These are phyloP conservation scores for Leccinum sublutescens DNA, from an alignment of 768 basidiomycete species.

Conservation along the genomic window DNA sequence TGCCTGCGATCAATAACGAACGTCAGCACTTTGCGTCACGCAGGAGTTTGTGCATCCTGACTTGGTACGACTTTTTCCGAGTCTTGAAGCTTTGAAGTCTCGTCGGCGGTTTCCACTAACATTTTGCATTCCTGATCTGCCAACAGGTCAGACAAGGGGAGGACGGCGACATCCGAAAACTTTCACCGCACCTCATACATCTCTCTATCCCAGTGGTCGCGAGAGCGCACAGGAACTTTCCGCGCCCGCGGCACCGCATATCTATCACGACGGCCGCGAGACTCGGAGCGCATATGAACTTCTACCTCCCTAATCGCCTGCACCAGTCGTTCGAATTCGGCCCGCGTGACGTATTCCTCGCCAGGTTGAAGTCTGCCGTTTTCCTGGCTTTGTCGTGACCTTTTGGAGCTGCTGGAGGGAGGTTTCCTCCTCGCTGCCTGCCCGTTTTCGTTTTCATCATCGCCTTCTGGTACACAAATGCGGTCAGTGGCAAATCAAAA, in stretches of 20 bases:
- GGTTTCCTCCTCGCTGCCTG: background rate
- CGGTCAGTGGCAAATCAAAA: background rate
- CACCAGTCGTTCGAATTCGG: background rate
- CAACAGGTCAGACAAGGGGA: background rate
- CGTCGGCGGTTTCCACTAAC: background rate
- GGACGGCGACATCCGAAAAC: background rate
- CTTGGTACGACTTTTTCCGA: no score
- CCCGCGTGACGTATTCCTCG: background rate
- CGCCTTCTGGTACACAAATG: background rate
- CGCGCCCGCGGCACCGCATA: no score
- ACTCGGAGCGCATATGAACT: background rate
- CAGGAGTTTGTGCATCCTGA: no score
- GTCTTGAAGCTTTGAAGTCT: no score
- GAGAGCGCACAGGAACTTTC: background rate
- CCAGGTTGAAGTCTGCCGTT: background rate
- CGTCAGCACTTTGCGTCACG: background rate
- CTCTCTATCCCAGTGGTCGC: background rate
- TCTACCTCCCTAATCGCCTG: background rate
- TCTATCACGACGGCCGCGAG: no score
- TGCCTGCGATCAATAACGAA: background rate
- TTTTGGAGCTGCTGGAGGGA: no score
- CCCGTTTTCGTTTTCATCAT: background rate
- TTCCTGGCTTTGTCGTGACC: no score
- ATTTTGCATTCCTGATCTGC: background rate
- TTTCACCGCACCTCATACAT: background rate